Evolutionary conservation across 441 rosid genomes (phyloP).

Genomic region (Theobroma grandiflorum): DNA sequence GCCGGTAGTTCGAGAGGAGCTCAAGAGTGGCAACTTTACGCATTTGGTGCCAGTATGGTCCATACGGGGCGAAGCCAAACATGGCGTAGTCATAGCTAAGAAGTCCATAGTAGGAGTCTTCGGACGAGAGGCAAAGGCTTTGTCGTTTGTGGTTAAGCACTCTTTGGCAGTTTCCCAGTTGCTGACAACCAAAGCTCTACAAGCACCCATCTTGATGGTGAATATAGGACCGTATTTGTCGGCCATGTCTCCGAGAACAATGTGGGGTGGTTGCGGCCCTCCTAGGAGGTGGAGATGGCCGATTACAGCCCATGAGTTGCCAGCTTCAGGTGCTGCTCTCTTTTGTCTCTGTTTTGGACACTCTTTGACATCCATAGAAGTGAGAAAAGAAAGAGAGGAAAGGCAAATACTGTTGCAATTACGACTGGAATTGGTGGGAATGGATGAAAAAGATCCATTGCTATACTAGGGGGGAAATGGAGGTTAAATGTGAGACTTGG

Average conservation of each 20-base stretch:
- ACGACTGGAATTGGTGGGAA: background rate
- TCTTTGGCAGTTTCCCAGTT: slow-evolving; percentile 49
- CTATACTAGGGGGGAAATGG: background rate
- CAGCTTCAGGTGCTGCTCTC: slow-evolving; percentile 34
- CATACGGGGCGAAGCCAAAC: slow-evolving; percentile 43
- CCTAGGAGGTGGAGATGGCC: slow-evolving; percentile 53
- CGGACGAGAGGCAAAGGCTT: slow-evolving; percentile 42
- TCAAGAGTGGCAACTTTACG: slow-evolving; percentile 47
- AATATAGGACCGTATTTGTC: slow-evolving; percentile 55
- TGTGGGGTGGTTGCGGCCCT: slow-evolving; percentile 40
- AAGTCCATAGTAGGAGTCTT: slow-evolving; percentile 27
- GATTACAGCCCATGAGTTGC: slow-evolving; percentile 43
- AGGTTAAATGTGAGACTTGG: background rate
- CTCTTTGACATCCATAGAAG: background rate
- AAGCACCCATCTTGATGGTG: slow-evolving; percentile 46
- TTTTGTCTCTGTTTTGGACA: background rate
- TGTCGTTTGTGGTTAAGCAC: slow-evolving; percentile 47
- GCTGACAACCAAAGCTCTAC: slow-evolving; percentile 43
- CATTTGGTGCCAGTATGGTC: slow-evolving; percentile 48
- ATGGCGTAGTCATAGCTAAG: slow-evolving; percentile 41
- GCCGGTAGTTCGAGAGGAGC: slow-evolving; percentile 51
- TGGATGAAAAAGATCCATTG: background rate
- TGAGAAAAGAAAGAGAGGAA: background rate
- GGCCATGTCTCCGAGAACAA: slow-evolving; percentile 40
- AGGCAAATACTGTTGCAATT: background rate